These are phyloP conservation scores for Diaporthe aspalathi DNA, from an alignment of 2,329 filamentous ascomycete species.

Conservation along the genomic window DNA sequence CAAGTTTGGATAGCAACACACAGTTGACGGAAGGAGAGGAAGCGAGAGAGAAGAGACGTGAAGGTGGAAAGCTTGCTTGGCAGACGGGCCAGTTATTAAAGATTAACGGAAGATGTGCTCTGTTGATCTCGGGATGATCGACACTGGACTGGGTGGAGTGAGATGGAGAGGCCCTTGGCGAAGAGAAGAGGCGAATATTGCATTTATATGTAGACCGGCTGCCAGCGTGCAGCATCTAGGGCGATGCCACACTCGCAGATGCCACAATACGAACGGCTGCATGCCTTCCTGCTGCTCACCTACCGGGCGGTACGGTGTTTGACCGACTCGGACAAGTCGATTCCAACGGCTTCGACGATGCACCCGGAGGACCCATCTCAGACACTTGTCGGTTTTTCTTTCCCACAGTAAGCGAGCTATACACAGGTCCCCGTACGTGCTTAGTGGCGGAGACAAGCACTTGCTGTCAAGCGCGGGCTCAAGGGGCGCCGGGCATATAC, in stretches of 20 bases:
- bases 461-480: constrained; percentile 13
- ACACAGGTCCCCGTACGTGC: no score
- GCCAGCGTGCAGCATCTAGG: constrained; percentile 6
- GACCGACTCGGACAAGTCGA: neutral
- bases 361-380: constrained; percentile 13
- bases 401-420: neutral
- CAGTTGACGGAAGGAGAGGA: neutral
- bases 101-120: constrained; percentile 13
- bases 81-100: constrained; percentile 18
- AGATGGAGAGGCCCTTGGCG: constrained; percentile 1
- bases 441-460: constrained; percentile 13
- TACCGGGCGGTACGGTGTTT: neutral
- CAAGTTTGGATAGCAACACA: neutral
- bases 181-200: constrained; percentile 29
- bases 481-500: neutral
- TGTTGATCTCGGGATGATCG: constrained; percentile 23
- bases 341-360: neutral
- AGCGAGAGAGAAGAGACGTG: constrained; percentile 1
- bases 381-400: constrained; percentile 4
- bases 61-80: neutral
- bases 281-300: neutral
- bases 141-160: constrained; percentile 8
- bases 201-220: constrained; percentile 26
- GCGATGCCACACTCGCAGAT: constrained; percentile 9
- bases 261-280: constrained; percentile 16